phyloP scores from a whole-genome alignment of 140 eudicot genomes.

The Cichorium intybus region DNA sequence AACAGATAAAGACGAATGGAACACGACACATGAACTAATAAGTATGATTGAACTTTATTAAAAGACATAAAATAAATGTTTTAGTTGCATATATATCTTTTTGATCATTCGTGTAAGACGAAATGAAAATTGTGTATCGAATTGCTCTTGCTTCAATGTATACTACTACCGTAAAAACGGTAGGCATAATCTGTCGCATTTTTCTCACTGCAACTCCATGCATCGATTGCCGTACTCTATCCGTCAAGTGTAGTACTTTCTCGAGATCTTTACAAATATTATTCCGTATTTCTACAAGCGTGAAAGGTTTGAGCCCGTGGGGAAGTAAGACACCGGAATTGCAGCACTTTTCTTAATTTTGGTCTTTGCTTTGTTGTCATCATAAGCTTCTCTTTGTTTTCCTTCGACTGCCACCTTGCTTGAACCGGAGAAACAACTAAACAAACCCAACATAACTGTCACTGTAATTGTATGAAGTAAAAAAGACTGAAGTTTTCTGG shows the following conservation, averaged over 20 bases:
- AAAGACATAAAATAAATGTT: no score
- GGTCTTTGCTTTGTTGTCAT: conserved; percentile 2
- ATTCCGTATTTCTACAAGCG: conserved; percentile 8
- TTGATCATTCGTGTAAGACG: no score
- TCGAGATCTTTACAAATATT: not conserved
- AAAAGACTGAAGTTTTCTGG: not conserved
- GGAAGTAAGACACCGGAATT: conserved; percentile 30
- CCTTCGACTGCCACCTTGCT: conserved; percentile 1
- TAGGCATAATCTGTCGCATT: no score
- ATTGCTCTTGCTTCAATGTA: no score
- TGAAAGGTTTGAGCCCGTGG: conserved; percentile 18
- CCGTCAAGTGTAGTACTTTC: not conserved
- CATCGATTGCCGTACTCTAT: not conserved
- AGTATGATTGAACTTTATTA: no score
- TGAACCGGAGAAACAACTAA: conserved; percentile 14
- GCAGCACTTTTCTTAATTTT: conserved; percentile 3
- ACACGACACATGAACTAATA: no score
- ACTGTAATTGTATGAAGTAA: not conserved
- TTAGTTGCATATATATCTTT: no score
- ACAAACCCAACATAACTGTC: conserved; percentile 3
- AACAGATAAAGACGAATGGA: no score
- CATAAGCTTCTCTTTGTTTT: not conserved
- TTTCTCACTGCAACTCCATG: not conserved
- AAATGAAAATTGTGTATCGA: no score
- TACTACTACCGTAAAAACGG: no score